Evolutionary conservation across 192 early-diverging fungal species (phyloP).

Genomic region (Podila epicladia): DNA sequence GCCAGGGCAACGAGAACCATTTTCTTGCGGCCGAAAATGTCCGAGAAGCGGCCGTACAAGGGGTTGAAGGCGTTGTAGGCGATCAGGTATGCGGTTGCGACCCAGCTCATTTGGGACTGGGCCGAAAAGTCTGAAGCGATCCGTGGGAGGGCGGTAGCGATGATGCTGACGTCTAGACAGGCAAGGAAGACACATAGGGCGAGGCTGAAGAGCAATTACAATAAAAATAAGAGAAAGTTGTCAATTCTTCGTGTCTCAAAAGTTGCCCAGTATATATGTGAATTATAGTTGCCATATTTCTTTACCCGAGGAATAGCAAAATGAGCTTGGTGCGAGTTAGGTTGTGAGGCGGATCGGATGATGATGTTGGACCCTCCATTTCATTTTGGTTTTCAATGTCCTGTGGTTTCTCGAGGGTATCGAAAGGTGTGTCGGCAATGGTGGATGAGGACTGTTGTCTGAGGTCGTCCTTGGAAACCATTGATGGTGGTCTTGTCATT

Average conservation of each 20-base stretch:
- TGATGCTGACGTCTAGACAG: conserved; percentile 83
- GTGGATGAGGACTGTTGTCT: too few species aligned
- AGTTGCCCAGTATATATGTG: background rate
- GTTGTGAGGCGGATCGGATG: background rate
- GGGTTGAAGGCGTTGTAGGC: conserved; percentile 76
- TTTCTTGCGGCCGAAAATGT: conserved; percentile 69
- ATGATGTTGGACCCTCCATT: background rate
- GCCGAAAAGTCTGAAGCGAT: conserved; percentile 79
- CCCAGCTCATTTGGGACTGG: conserved; percentile 79
- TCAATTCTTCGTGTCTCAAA: background rate
- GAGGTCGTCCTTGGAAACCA: too few species aligned
- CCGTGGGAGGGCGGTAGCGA: conserved; percentile 75
- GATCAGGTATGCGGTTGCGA: conserved; percentile 80
- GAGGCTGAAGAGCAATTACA: background rate
- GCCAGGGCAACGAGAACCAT: conserved; percentile 33
- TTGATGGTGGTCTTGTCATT: too few species aligned
- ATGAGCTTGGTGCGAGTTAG: background rate
- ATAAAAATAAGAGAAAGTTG: background rate
- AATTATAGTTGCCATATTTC: background rate
- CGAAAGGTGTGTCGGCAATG: too few species aligned
- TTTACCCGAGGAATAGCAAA: background rate
- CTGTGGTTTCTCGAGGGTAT: too few species aligned
- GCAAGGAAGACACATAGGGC: conserved; percentile 62
- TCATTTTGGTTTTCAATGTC: too few species aligned
- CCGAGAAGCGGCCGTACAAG: conserved; percentile 79